These are phyloP conservation scores for Termitomyces sp. DNA, from an alignment of 768 basidiomycete genomes.

Conservation along the genomic window DNA sequence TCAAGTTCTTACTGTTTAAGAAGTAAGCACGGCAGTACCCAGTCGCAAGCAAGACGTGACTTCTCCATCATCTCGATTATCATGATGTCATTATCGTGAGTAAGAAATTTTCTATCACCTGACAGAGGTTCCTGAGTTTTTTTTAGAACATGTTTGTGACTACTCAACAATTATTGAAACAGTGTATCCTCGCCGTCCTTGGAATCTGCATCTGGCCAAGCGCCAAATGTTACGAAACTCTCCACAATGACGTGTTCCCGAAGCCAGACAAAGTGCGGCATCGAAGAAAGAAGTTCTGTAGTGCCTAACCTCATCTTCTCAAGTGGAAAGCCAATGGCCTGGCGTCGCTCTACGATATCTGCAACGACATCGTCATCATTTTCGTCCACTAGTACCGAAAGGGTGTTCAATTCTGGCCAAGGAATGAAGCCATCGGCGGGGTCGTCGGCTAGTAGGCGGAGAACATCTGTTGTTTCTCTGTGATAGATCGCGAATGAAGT, in stretches of 20 bases:
- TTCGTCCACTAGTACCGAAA: conserved; percentile 23
- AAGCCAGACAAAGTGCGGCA: conserved; percentile 9
- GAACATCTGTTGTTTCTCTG: conserved; percentile 18
- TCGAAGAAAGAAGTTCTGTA: conserved; percentile 11
- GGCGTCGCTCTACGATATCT: conserved; percentile 20
- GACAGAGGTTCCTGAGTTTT: neutral
- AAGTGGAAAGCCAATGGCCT: conserved; percentile 21
- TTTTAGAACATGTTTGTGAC: neutral
- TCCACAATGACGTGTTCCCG: conserved; percentile 17
- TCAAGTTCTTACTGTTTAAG: neutral
- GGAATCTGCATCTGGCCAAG: conserved; percentile 24
- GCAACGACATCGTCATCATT: conserved; percentile 19
- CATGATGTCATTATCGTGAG: no score
- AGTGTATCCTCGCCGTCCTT: conserved; percentile 27
- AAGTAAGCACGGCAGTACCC: neutral
- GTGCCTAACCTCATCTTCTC: conserved; percentile 23
- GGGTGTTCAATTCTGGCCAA: conserved; percentile 29
- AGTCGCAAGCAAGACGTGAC: neutral
- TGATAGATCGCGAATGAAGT: conserved; percentile 23
- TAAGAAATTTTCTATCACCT: neutral
- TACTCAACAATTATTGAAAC: conserved; percentile 7
- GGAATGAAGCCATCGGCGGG: conserved; percentile 9
- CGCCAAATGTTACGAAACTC: conserved; percentile 17
- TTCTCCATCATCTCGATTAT: neutral
- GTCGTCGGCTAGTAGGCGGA: conserved; percentile 20